These are phyloP conservation scores for Vitellaria paradoxa DNA, from an alignment of 179 eudicot genomes.

Conservation along the genomic window DNA sequence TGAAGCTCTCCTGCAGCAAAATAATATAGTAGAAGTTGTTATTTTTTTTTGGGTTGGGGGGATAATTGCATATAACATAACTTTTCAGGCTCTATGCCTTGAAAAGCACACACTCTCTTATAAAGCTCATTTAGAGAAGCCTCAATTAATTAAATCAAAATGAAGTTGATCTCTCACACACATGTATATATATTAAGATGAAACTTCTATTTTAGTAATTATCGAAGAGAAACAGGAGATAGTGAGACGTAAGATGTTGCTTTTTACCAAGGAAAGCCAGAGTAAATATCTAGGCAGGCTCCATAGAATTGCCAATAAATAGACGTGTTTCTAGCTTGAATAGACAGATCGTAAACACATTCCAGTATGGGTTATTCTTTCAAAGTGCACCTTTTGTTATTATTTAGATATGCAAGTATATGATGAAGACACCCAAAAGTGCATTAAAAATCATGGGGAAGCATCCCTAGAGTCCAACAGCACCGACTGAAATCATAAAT, in stretches of 20 bases:
- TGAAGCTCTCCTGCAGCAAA: background rate
- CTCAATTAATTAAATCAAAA: constrained; percentile 33
- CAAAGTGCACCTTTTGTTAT: background rate
- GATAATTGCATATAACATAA: constrained; percentile 23
- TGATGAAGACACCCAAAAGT: no score
- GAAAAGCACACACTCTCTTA: constrained; percentile 58
- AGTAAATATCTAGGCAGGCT: background rate
- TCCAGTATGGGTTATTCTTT: background rate
- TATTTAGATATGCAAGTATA: no score
- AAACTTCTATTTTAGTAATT: background rate
- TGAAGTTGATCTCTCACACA: background rate
- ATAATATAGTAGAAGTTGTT: background rate
- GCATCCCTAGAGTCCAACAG: background rate
- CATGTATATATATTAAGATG: background rate
- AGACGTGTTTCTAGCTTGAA: background rate
- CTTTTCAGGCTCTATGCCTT: constrained; percentile 52
- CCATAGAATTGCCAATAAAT: background rate
- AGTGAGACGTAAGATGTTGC: background rate
- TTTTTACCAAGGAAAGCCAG: background rate
- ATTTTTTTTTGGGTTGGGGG: no score
- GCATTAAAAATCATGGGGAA: background rate
- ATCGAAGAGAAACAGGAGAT: background rate
- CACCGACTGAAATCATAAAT: background rate
- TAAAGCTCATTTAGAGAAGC: constrained; percentile 71
- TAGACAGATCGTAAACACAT: background rate